Base-by-base conservation (phyloP, 2,329 filamentous ascomycete species). In the Pseudodiploospora longispora region DNA sequence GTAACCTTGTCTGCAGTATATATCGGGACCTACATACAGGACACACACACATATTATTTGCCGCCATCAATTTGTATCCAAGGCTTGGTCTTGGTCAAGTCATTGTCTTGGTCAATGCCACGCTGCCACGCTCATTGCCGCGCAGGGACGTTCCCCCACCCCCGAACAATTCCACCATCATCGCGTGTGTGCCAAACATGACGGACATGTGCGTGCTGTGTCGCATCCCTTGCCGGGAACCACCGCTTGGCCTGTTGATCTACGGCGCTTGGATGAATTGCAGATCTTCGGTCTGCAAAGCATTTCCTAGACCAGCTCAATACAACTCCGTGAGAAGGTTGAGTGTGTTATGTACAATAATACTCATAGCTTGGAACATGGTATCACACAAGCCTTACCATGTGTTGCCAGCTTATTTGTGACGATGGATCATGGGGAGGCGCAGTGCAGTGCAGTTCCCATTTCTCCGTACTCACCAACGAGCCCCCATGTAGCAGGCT, bases 281-380 rank as follows among this genome's bases (percentile, higher is more conserved):
- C 42, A 47, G 38, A 44, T 47, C 46, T 42, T 39, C 30, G 34
- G 42, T 34, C 46, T 47, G 46, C 41, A 47, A 47, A 47, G 38
- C 46, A 41, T 47, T 36, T 31, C 29, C 27, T 19, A 19, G 19
- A 19, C 2, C 19, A 19, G 19, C 19, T 19, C 19, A 19, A 19
- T 19, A 19, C 19, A 19, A 19, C 19, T 19, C 19, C 19, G 19
- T 19, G 19, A 19, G 19, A 19, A 19, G 19, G 19, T 19, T 19
- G 19, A 19, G 19, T 19, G 19, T 19, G 19, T 19, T 19, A 19
- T 19, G 19, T 19, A 19, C 19, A 19, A 19, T 19, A 19, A 19
- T 19, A 19, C 19, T 19, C 19, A 19, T 19, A 19, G 19, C 19
- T 19, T 19, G 19, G 19, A 19, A 19, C 19, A 19, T 19, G 19